These are phyloP conservation scores for Trichomonas gallinae DNA, from an alignment of 208 protist genomes.

Conservation along the genomic window DNA sequence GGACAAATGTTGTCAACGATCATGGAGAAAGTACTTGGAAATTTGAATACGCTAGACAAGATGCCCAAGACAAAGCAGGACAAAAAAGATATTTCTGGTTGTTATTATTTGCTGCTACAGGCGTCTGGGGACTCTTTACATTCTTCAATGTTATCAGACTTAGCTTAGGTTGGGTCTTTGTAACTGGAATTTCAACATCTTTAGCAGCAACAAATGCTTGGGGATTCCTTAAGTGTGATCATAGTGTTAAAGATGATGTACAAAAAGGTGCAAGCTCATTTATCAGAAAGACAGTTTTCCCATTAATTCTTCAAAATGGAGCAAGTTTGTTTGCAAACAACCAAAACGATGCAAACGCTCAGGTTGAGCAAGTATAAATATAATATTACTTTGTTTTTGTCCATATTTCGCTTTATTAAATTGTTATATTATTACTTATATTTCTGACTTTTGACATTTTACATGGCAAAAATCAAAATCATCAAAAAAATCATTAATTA, in stretches of 20 bases:
- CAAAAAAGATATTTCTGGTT: not conserved
- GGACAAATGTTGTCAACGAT: not conserved
- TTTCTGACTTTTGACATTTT: too few relatives aligned
- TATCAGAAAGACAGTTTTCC: not conserved
- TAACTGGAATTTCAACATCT: not conserved
- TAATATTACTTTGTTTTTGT: not conserved
- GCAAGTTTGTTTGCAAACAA: not conserved
- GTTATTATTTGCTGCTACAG: not conserved
- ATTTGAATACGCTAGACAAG: not conserved
- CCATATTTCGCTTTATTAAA: too few relatives aligned
- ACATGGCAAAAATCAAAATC: too few relatives aligned
- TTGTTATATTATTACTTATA: too few relatives aligned
- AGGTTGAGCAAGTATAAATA: not conserved
- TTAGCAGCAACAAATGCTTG: not conserved
- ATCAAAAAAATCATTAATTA: too few relatives aligned
- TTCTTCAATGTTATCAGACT: not conserved
- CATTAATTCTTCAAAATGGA: not conserved
- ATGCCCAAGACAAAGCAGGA: not conserved
- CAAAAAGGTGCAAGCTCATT: not conserved
- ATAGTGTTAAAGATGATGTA: not conserved
- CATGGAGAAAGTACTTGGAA: not conserved
- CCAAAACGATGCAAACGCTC: not conserved
- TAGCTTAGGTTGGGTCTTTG: not conserved
- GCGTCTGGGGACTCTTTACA: not conserved
- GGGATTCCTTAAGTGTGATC: slow-evolving; percentile 13